These are phyloP conservation scores for Xanthoceras sorbifolium DNA, from an alignment of 345 rosid genomes.

Conservation along the genomic window DNA sequence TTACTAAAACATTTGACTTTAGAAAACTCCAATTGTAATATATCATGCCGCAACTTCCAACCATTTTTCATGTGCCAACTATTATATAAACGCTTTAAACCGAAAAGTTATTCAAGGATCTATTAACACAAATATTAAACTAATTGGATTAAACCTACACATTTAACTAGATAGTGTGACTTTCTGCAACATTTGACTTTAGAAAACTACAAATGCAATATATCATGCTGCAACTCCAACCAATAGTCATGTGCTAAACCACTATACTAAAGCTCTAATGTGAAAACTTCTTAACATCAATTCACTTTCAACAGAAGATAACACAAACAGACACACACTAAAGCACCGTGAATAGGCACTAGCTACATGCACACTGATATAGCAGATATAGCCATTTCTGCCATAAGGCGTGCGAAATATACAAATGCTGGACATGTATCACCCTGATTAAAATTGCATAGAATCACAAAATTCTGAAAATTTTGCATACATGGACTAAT, in stretches of 20 bases:
- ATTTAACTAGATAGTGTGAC: background rate
- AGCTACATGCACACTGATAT: background rate
- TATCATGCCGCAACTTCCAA: too few relatives aligned
- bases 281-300: slow-evolving; percentile 8
- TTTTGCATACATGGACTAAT: slow-evolving; percentile 6
- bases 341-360: background rate
- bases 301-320: background rate
- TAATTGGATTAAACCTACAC: background rate
- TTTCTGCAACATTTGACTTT: background rate
- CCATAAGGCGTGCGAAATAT: background rate
- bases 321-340: too few relatives aligned
- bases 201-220: background rate
- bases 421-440: background rate
- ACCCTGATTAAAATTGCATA: background rate
- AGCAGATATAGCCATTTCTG: background rate
- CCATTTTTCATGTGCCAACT: background rate
- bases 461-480: slow-evolving; percentile 14
- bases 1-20: background rate
- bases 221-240: slow-evolving; percentile 2
- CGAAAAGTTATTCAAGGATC: background rate
- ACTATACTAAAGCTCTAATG: slow-evolving; percentile 3
- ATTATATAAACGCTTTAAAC: background rate
- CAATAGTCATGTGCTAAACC: background rate
- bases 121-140: background rate
- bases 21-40: background rate